Percentiles rank a stretch among this genome's conserved stretches.
Evolutionary conservation across 768 basidiomycete genomes (phyloP).

Genomic region (Mrakia gelida): DNA sequence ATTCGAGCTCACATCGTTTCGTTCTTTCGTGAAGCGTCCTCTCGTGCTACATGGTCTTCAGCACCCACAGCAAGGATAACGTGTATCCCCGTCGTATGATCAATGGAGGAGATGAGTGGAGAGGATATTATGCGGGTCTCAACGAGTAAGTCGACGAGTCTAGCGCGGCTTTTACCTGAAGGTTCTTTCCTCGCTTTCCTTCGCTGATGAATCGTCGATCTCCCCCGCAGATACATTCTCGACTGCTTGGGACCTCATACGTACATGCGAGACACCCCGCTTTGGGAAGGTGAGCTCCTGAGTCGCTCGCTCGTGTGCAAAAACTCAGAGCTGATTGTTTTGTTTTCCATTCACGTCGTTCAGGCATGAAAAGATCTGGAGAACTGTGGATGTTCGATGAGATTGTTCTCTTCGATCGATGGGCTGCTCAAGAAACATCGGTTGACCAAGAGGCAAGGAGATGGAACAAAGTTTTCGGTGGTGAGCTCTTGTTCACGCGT

Average conservation of each 20-base stretch:
- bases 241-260: not conserved
- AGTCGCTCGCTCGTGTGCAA: too few relatives aligned
- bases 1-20: not conserved
- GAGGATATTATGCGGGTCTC: not conserved
- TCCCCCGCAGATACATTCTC: not conserved
- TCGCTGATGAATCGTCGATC: too few relatives aligned
- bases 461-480: not conserved
- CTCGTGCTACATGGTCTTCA: not conserved
- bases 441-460: not conserved
- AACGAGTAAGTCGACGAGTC: not conserved
- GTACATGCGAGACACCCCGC: not conserved
- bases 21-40: too few relatives aligned
- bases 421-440: not conserved
- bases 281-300: not conserved
- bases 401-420: slow-evolving; percentile 7
- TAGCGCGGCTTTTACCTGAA: not conserved
- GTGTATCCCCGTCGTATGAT: not conserved
- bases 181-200: not conserved
- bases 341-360: not conserved
- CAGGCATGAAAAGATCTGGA: not conserved
- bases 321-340: not conserved
- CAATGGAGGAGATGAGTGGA: slow-evolving; percentile 3
- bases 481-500: not conserved
- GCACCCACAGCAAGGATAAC: not conserved
- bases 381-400: not conserved